Percentiles rank a stretch among this genome's conserved stretches.
Evolutionary conservation across 2,329 filamentous ascomycete genomes (phyloP).

Genomic region (Dactylellina cionopaga): DNA sequence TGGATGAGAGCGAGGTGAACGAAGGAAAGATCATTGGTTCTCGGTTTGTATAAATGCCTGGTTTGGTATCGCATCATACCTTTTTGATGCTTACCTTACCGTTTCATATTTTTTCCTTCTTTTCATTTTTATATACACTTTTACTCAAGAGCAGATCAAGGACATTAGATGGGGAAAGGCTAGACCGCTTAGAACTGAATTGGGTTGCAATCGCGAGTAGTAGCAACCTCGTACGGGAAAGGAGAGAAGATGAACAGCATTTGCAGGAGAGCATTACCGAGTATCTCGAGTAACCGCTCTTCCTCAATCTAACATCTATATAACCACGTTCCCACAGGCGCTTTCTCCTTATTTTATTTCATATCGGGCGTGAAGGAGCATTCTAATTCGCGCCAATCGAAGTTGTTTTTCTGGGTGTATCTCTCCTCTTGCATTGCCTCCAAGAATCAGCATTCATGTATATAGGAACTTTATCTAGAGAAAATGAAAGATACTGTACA

Average conservation of each 20-base stretch:
- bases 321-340: constrained; percentile 10
- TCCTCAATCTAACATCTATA: background rate
- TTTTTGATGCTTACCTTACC: background rate
- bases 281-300: background rate
- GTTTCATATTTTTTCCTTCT: background rate
- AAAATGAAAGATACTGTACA: constrained; percentile 15
- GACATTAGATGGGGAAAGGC: constrained; percentile 18
- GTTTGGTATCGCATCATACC: constrained; percentile 9
- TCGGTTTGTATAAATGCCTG: constrained; percentile 36
- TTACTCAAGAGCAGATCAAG: constrained; percentile 16
- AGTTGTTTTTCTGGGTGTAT: constrained; percentile 4
- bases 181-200: constrained; percentile 3
- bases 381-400: too few species aligned
- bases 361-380: constrained; percentile 22
- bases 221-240: background rate
- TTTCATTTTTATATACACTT: background rate
- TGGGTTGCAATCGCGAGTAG: too few species aligned
- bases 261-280: background rate
- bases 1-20: constrained; percentile 43
- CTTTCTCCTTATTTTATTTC: constrained; percentile 7
- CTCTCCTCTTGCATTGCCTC: constrained; percentile 17
- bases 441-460: constrained; percentile 7
- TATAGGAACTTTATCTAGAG: constrained; percentile 5
- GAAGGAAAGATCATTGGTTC: constrained; percentile 36
- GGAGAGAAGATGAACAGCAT: too few species aligned